A percentile compares a stretch with the other conserved stretches of the same genome.
Conservation (phyloP, 2,329 filamentous ascomycete species). For the Fusarium cicatricum region DNA sequence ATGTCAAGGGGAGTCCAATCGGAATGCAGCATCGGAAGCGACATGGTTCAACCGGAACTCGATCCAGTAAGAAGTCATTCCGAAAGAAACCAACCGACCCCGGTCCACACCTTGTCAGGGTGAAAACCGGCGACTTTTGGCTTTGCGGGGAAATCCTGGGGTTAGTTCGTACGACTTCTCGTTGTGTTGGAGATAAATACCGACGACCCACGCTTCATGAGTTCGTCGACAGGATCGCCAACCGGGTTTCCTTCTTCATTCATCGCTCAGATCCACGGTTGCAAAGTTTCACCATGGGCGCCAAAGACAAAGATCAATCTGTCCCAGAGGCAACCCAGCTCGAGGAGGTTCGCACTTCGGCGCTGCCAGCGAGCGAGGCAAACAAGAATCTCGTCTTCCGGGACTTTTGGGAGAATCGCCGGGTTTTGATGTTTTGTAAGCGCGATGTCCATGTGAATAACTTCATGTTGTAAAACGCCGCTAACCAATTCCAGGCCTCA, state of each 20-base stretch:
- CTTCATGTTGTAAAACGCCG: too few species aligned
- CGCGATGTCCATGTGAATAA: background rate
- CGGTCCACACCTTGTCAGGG: too few species aligned
- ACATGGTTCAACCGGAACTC: too few species aligned
- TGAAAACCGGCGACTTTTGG: too few species aligned
- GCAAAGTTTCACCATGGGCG: background rate
- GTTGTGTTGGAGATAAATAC: too few species aligned
- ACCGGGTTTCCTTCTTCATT: background rate
- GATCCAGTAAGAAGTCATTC: too few species aligned
- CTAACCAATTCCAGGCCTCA: slow-evolving; percentile 30
- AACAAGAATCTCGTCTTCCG: slow-evolving; percentile 17
- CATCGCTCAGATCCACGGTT: background rate
- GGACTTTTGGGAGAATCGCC: slow-evolving; percentile 32
- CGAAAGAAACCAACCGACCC: too few species aligned
- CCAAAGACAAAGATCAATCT: background rate
- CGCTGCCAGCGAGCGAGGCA: slow-evolving; percentile 8
- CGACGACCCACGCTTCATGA: background rate
- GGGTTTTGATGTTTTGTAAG: slow-evolving; percentile 34
- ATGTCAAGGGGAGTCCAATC: background rate
- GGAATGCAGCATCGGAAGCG: background rate
- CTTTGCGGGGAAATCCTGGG: too few species aligned
- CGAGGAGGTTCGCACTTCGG: background rate
- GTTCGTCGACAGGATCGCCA: background rate
- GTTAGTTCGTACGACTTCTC: too few species aligned
- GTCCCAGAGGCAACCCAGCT: slow-evolving; percentile 1